Evolutionary conservation across 1,284 basidiomycete species (phyloP).

Genomic region (Trametes sp.): DNA sequence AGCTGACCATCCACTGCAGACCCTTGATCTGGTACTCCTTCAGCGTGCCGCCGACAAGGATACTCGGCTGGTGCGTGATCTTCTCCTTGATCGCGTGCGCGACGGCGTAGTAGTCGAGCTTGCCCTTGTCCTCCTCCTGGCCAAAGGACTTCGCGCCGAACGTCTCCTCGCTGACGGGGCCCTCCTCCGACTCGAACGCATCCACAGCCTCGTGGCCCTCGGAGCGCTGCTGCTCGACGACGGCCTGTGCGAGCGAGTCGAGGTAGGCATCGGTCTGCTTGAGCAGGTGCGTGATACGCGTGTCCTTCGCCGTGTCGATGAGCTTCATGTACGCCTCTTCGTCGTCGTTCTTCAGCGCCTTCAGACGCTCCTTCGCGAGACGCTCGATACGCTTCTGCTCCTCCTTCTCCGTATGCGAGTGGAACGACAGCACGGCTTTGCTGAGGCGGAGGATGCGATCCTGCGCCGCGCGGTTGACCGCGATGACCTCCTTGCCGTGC

Average conservation of each 20-base stretch:
- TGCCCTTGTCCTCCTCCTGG: conserved; percentile 69
- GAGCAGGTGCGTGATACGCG: conserved; percentile 96
- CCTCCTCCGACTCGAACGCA: conserved; percentile 63
- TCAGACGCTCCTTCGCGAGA: conserved; percentile 97
- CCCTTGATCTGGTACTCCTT: conserved; percentile 96
- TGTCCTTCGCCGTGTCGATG: conserved; percentile 99
- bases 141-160: conserved; percentile 83
- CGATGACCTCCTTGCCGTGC: conserved; percentile 83
- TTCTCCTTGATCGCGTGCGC: conserved; percentile 95
- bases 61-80: conserved; percentile 81
- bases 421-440: conserved; percentile 87
- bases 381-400: conserved; percentile 98
- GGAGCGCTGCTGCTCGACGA: conserved; percentile 93
- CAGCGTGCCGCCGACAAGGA: conserved; percentile 86
- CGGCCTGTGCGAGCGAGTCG: conserved; percentile 94
- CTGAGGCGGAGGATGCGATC: conserved; percentile 88
- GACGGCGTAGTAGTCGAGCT: conserved; percentile 97
- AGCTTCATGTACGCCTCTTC: conserved; percentile 99
- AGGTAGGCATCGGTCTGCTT: conserved; percentile 96
- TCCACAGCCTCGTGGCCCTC: conserved; percentile 52
- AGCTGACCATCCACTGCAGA: conserved; percentile 97
- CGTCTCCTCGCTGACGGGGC: conserved; percentile 85
- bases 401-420: conserved; percentile 94
- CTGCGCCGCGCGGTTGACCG: conserved; percentile 67
- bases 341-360: conserved; percentile 97